Evolutionary conservation across 805 yeast genomes (phyloP), one percentile per base, ranked within the genome.

Genomic region (Scheffersomyces amazonensis): DNA sequence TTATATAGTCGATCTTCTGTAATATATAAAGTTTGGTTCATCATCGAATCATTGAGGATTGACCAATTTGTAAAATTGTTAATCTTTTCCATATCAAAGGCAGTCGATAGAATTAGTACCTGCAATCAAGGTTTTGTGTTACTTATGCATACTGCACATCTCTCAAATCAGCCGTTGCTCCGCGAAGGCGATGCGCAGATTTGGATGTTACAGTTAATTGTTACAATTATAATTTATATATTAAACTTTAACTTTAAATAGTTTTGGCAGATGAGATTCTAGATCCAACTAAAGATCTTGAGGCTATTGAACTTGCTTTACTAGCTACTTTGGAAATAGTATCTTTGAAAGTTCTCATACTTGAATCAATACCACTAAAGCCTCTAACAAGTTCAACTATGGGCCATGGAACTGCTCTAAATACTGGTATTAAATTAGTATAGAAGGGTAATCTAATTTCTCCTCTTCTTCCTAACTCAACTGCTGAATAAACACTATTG

Each of bases 391-490:
- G n/a, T 38, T 69, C 76, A 7, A 71, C 79, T 2, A 86, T 25
- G 2, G 83, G 87, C 83, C 87, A 78, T 0, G 96, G 95, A 12
- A 80, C 58, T 0, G 80, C 78, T 40, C 93, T 71, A 47, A 89
- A 64, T 1, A 85, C 41, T 0, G 96, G 96, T 24, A 90, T 50
- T 32, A 86, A 62, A 46, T 81, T 77, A 1, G 87, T 89, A 58
- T 90, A 91, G 31, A 82, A 65, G 0, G 98, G 97, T 21, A 80
- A 48, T 44, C 75, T 81, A 32, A 90, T 73, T 39, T 81, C 86
- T 2, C 90, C 88, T 28, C 82, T 57, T 40, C 72, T 64, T 5
- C 93, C 93, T 34, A 71, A 53, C 34, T 71, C 74, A 22, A 87
- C 62, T 0, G 87, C 78, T 3, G 58, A 53, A 13, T 81, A 64